phyloP scores from a whole-genome alignment of 345 rosid genomes.

The Noccaea caerulescens region DNA sequence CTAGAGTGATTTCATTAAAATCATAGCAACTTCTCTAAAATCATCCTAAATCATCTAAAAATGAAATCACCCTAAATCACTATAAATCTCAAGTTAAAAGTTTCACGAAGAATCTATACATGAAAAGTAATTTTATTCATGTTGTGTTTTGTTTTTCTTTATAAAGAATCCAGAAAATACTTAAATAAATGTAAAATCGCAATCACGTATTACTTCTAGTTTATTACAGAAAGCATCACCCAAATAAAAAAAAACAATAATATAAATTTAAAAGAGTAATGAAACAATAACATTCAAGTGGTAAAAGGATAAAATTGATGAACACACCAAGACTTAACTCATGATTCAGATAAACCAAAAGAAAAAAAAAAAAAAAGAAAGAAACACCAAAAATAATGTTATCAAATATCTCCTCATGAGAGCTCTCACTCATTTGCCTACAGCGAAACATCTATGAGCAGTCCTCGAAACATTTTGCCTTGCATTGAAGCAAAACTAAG shows the following conservation, averaged over 20 bases:
- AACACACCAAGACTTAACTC: conserved; percentile 1
- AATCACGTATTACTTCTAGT: too few species aligned
- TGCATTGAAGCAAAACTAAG: conserved; percentile 13
- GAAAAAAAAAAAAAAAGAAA: background rate
- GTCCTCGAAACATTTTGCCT: conserved; percentile 28
- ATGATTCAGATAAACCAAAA: conserved; percentile 12
- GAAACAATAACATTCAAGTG: background rate
- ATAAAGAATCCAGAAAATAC: too few species aligned
- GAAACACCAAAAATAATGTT: conserved; percentile 8
- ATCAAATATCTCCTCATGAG: conserved; percentile 22
- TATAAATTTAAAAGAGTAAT: background rate
- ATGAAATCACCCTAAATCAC: too few species aligned
- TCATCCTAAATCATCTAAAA: too few species aligned
- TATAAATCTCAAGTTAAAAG: too few species aligned
- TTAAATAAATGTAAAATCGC: too few species aligned
- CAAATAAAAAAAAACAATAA: background rate
- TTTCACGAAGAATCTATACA: too few species aligned
- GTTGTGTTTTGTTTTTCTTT: too few species aligned
- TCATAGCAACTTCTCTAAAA: too few species aligned
- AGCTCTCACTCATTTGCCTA: conserved; percentile 19
- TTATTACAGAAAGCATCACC: too few species aligned
- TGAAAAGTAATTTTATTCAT: too few species aligned
- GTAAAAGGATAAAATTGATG: conserved; percentile 3
- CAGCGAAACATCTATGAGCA: conserved; percentile 15
- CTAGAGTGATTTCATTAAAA: too few species aligned